Conservation (phyloP, 345 rosid genomes). For the Salix caprea region DNA sequence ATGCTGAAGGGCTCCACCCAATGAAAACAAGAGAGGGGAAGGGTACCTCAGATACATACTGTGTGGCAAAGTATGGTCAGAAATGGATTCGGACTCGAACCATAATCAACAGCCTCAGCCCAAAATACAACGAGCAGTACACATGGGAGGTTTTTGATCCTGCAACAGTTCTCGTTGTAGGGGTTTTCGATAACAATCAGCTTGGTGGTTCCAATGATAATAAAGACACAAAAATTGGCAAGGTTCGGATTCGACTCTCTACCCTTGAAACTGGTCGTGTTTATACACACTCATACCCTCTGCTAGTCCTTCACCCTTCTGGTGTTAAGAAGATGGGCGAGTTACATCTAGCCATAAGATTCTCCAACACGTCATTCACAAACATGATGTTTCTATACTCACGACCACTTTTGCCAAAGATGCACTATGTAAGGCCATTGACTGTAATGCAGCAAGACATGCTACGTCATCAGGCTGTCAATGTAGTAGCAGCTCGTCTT, state of each 20-base stretch:
- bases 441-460: slow-evolving; percentile 26
- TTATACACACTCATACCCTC: slow-evolving; percentile 27
- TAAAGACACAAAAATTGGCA: slow-evolving; percentile 19
- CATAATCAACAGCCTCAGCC: slow-evolving; percentile 27
- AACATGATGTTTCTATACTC: slow-evolving; percentile 26
- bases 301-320: slow-evolving; percentile 26
- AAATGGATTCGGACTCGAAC: slow-evolving; percentile 32
- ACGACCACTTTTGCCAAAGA: slow-evolving; percentile 27
- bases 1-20: slow-evolving; percentile 28
- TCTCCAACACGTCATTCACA: slow-evolving; percentile 17
- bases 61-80: slow-evolving; percentile 29
- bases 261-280: slow-evolving; percentile 32
- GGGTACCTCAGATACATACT: slow-evolving; percentile 29
- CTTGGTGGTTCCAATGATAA: slow-evolving; percentile 19
- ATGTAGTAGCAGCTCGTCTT: slow-evolving; percentile 28
- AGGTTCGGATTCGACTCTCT: slow-evolving; percentile 32
- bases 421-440: slow-evolving; percentile 31
- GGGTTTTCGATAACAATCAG: slow-evolving; percentile 26
- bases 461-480: slow-evolving; percentile 30
- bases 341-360: slow-evolving; percentile 26
- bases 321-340: slow-evolving; percentile 33
- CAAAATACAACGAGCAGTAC: slow-evolving; percentile 30
- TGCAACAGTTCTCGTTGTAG: slow-evolving; percentile 26
- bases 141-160: slow-evolving; percentile 32
- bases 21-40: slow-evolving; percentile 29